Evolutionary conservation across 129 eudicot genomes (phyloP).

Genomic region (Escallonia herrerae): DNA sequence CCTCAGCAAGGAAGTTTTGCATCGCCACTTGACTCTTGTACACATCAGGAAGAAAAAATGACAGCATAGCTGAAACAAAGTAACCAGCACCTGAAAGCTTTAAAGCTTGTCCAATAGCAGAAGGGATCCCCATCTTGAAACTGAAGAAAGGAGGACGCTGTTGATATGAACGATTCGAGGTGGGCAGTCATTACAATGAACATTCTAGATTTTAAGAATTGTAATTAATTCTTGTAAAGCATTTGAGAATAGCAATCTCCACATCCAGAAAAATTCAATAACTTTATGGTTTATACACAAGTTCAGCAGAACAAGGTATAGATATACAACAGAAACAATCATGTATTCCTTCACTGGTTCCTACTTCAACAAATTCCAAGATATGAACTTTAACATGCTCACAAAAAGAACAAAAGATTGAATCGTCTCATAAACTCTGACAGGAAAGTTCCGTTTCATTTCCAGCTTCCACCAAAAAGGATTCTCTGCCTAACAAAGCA

Average conservation of each 20-base stretch:
- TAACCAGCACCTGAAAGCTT: slow-evolving; percentile 60
- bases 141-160: slow-evolving; percentile 95
- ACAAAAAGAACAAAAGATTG: too few species aligned
- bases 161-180: slow-evolving; percentile 14
- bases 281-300: not conserved
- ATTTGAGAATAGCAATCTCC: slow-evolving; percentile 6
- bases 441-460: too few species aligned
- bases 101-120: slow-evolving; percentile 42
- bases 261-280: not conserved
- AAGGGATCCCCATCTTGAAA: slow-evolving; percentile 80
- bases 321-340: not conserved
- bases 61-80: slow-evolving; percentile 34
- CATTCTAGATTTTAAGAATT: not conserved
- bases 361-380: too few species aligned
- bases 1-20: slow-evolving; percentile 36
- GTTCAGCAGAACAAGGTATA: not conserved
- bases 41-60: slow-evolving; percentile 32
- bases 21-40: slow-evolving; percentile 23
- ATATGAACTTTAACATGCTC: too few species aligned
- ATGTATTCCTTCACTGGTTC: too few species aligned
- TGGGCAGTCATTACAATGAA: not conserved
- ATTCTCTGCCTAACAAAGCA: too few species aligned
- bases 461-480: too few species aligned
- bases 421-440: too few species aligned
- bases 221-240: not conserved